phyloP scores from a whole-genome alignment of 495 filamentous ascomycete genomes.

The Cenococcum geophilum region DNA sequence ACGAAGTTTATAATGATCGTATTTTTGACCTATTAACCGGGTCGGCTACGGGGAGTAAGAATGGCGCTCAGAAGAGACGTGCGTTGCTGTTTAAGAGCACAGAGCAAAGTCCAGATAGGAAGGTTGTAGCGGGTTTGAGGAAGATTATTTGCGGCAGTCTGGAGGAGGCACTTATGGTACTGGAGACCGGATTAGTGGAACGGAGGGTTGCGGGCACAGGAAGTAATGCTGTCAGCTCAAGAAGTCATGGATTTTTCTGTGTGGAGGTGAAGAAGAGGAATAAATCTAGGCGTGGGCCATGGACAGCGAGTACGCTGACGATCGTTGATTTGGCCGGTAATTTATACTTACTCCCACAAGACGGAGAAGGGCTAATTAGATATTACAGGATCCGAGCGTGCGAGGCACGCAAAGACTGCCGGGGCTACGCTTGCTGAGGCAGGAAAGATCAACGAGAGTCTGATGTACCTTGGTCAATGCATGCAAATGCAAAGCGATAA shows the following conservation, averaged over 20 bases:
- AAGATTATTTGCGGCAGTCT: conserved; percentile 85
- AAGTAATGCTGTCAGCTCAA: conserved; percentile 78
- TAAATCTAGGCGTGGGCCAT: conserved; percentile 50
- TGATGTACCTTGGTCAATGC: conserved; percentile 98
- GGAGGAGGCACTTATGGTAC: conserved; percentile 80
- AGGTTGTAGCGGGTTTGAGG: conserved; percentile 83
- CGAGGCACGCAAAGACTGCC: conserved; percentile 85
- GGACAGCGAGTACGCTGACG: conserved; percentile 76
- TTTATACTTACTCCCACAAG: conserved; percentile 16
- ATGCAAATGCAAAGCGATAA: conserved; percentile 89
- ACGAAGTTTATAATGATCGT: conserved; percentile 97
- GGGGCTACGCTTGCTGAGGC: conserved; percentile 90
- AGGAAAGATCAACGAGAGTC: conserved; percentile 92
- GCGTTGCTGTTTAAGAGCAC: conserved; percentile 83
- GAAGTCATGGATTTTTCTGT: conserved; percentile 95
- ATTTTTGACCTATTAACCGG: conserved; percentile 86
- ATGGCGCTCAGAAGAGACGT: conserved; percentile 54
- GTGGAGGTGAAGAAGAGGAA: conserved; percentile 84
- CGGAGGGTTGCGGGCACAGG: conserved; percentile 84
- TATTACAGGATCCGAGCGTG: conserved; percentile 70
- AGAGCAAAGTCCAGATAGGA: conserved; percentile 74
- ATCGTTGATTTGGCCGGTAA: conserved; percentile 87
- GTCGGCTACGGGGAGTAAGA: conserved; percentile 37
- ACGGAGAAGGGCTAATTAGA: background rate
- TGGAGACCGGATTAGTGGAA: conserved; percentile 85